A percentile compares a stretch with the other conserved stretches of the same genome.
Evolutionary conservation across 1,284 basidiomycete genomes (phyloP).

Genomic region (Neonothopanus nambi): DNA sequence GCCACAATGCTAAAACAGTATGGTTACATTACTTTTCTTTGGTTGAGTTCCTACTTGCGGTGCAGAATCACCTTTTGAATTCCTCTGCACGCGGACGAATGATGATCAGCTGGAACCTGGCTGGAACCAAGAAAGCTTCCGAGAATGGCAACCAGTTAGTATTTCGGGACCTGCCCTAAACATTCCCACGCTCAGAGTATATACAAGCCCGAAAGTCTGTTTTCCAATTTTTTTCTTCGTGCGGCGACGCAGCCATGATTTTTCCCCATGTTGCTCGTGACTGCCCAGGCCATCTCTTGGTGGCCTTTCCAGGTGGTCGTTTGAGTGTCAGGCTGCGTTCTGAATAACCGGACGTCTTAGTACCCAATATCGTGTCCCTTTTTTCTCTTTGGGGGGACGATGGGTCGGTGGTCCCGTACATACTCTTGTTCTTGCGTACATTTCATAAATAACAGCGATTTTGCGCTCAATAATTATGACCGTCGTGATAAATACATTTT

Average conservation of each 20-base stretch:
- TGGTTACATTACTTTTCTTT: too few relatives aligned
- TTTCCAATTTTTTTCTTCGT: slow-evolving; percentile 42
- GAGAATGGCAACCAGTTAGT: too few relatives aligned
- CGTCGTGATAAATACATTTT: too few relatives aligned
- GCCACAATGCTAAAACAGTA: too few relatives aligned
- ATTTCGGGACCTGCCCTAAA: slow-evolving; percentile 15
- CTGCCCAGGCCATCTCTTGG: slow-evolving; percentile 39
- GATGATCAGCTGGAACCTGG: too few relatives aligned
- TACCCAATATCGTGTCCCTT: slow-evolving; percentile 61
- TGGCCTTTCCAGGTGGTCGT: slow-evolving; percentile 62
- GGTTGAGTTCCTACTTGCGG: too few relatives aligned
- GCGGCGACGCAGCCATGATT: slow-evolving; percentile 75
- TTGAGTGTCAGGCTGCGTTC: slow-evolving; percentile 85
- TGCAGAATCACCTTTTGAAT: too few relatives aligned
- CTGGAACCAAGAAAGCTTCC: too few relatives aligned
- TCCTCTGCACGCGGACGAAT: too few relatives aligned
- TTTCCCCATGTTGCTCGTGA: slow-evolving; percentile 87
- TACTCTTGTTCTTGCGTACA: slow-evolving; percentile 18
- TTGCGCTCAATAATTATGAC: too few relatives aligned
- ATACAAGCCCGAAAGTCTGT: slow-evolving; percentile 24
- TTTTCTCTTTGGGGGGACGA: slow-evolving; percentile 44
- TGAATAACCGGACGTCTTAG: slow-evolving; percentile 78
- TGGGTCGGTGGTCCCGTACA: slow-evolving; percentile 82
- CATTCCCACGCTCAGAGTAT: slow-evolving; percentile 21
- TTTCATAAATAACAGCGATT: too few relatives aligned